Base-by-base conservation (phyloP, 805 yeast species). In the Jamesozyma rosinii region DNA sequence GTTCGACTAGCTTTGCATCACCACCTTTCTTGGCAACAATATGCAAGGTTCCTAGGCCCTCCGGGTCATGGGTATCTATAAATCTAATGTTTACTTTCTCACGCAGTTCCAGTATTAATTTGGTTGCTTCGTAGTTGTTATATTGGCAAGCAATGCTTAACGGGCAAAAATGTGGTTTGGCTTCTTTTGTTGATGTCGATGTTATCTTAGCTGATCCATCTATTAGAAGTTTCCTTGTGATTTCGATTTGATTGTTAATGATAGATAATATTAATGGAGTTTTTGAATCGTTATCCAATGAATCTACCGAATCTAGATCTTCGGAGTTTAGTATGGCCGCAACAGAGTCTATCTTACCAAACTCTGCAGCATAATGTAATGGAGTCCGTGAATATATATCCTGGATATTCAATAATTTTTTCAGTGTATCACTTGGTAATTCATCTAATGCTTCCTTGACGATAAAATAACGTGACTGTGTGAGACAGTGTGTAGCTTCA, bases 21-120 rank as follows among this genome's bases (percentile, higher is more conserved):
- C 63, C 64, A 18, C 97, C 97, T 5, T 83, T 78, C 40, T 92
- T 75, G 0, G 97, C 89, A 22, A 81, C 87, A 30, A 90, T 82
- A 61, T 92, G 98, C 37, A 90, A 66, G 0, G 97, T 95, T 36
- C 79, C 75, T 38, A 88, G 71, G 1, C 98, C 95, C 65, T 90
- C 96, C 0, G 95, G 94, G 58, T 90, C 76, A 61, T 82, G 66
- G 9, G 45, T 33, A 20, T 35, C 39, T 8, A 38, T 35, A n/a
- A 43, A 36, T 8, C 37, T 32, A 13, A 47, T 19, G n/a, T 38
- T 43, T 9, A 32, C 26, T 17, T 43, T 34, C 15, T 36, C 30
- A 5, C 43, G 37, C 18, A 44, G 42, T 21, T 72, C 66, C 33
- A 89, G 64, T 11, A 88, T 64, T 43, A 79, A 66, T 49, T 79